Conservation (phyloP, 192 early-diverging fungal species). For the Ambispora gerdemannii region DNA sequence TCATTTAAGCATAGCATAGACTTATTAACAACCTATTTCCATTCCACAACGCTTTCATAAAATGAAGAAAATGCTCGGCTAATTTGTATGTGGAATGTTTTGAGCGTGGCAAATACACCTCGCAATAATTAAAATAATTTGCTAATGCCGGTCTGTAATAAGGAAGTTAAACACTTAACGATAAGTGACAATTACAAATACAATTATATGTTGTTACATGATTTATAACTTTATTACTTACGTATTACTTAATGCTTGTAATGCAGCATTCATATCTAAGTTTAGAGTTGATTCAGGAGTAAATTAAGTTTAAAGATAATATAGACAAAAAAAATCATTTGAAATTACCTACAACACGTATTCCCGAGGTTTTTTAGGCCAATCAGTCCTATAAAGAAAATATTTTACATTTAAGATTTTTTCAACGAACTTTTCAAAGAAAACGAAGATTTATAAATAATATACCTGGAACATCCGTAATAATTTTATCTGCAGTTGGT, state of each 20-base stretch:
- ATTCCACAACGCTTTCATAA: constrained; percentile 42
- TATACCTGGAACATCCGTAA: constrained; percentile 19
- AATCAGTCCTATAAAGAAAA: constrained; percentile 41
- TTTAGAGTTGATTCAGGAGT: too few relatives aligned
- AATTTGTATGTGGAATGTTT: constrained; percentile 35
- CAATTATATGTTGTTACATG: background rate
- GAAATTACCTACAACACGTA: constrained; percentile 34
- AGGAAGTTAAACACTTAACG: background rate
- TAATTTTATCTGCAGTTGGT: background rate
- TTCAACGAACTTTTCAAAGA: constrained; percentile 3
- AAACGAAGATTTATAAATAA: background rate
- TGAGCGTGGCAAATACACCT: constrained; percentile 38
- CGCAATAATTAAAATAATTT: constrained; percentile 39
- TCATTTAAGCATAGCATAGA: background rate
- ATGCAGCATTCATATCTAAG: constrained; percentile 36
- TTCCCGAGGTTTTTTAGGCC: constrained; percentile 45
- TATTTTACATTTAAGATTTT: constrained; percentile 34
- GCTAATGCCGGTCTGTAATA: constrained; percentile 35
- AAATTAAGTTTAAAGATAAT: too few relatives aligned
- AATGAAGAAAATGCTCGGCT: constrained; percentile 35
- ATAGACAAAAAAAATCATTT: background rate
- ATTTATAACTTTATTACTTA: constrained; percentile 17
- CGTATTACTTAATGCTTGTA: constrained; percentile 43
- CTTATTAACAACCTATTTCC: constrained; percentile 34
- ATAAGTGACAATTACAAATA: too few relatives aligned